phyloP scores from a whole-genome alignment of 2,329 filamentous ascomycete species.

The Aureobasidium lini region DNA sequence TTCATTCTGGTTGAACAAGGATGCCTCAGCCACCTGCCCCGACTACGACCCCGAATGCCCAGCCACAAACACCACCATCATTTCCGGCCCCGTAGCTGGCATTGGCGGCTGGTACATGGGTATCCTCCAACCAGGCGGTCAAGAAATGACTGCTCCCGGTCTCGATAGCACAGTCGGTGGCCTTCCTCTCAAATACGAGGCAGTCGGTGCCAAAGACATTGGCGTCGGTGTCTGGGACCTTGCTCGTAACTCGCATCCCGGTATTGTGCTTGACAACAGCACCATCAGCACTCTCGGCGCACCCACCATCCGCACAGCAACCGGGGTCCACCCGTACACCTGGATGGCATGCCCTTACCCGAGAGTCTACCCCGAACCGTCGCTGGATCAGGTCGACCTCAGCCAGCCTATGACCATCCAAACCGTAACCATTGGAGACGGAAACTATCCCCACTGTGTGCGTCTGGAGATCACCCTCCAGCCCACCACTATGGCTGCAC shows the following conservation, averaged over 20 bases:
- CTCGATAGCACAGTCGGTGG: background rate
- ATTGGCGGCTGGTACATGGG: slow-evolving; percentile 6
- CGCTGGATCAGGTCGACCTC: background rate
- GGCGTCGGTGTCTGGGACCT: background rate
- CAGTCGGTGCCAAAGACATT: background rate
- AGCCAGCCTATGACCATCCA: background rate
- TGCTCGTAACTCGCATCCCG: background rate
- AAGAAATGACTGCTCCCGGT: background rate
- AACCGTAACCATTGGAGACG: background rate
- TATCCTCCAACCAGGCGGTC: background rate
- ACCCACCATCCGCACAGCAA: background rate
- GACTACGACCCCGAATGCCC: slow-evolving; percentile 8
- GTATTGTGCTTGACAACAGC: background rate
- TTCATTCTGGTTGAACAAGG: slow-evolving; percentile 3
- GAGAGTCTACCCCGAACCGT: background rate
- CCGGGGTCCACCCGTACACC: background rate
- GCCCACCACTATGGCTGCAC: background rate
- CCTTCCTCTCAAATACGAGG: background rate
- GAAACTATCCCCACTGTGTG: background rate
- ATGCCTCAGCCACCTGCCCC: slow-evolving; percentile 2
- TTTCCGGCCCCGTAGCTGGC: slow-evolving; percentile 2
- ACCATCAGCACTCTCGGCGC: background rate
- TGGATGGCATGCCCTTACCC: slow-evolving; percentile 2
- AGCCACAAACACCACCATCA: background rate
- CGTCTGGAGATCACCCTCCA: background rate